Evolutionary conservation across 768 basidiomycete species (phyloP).

Genomic region (Russula griseocarnosa): DNA sequence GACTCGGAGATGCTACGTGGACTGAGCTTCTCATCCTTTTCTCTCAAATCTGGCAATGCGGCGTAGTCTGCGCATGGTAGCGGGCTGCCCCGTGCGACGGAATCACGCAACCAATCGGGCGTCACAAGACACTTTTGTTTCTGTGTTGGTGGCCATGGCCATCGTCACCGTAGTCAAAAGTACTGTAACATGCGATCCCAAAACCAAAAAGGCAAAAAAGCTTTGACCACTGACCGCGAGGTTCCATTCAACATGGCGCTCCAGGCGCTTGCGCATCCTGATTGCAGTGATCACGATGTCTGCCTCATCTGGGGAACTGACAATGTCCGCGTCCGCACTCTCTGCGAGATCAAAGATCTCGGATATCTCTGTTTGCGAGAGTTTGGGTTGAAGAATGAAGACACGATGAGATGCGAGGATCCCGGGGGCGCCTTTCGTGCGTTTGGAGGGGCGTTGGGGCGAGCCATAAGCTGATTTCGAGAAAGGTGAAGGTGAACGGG

Average conservation of each 20-base stretch:
- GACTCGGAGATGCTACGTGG: slow-evolving; percentile 4
- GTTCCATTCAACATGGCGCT: slow-evolving; percentile 64
- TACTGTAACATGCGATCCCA: not conserved
- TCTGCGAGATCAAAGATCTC: slow-evolving; percentile 34
- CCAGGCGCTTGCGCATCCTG: slow-evolving; percentile 60
- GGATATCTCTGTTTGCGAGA: slow-evolving; percentile 29
- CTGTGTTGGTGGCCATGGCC: slow-evolving; percentile 35
- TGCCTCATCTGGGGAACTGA: slow-evolving; percentile 44
- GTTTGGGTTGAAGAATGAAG: slow-evolving; percentile 31
- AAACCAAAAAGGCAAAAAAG: not conserved
- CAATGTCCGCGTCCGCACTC: slow-evolving; percentile 35
- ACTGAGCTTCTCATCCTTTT: slow-evolving; percentile 41
- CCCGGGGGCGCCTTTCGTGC: slow-evolving; percentile 9
- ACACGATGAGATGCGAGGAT: slow-evolving; percentile 16
- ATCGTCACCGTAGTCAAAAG: slow-evolving; percentile 2
- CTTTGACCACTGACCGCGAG: slow-evolving; percentile 47
- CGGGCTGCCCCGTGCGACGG: slow-evolving; percentile 41
- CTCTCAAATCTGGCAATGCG: slow-evolving; percentile 49
- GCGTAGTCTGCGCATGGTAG: slow-evolving; percentile 55
- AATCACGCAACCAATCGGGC: slow-evolving; percentile 67
- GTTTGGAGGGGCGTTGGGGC: not conserved
- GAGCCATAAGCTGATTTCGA: not conserved
- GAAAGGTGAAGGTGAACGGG: slow-evolving; percentile 6
- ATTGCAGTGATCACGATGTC: slow-evolving; percentile 65
- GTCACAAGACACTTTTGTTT: slow-evolving; percentile 64